Conservation (phyloP, 139 green algal genomes). For the Gonium pectorale region DNA sequence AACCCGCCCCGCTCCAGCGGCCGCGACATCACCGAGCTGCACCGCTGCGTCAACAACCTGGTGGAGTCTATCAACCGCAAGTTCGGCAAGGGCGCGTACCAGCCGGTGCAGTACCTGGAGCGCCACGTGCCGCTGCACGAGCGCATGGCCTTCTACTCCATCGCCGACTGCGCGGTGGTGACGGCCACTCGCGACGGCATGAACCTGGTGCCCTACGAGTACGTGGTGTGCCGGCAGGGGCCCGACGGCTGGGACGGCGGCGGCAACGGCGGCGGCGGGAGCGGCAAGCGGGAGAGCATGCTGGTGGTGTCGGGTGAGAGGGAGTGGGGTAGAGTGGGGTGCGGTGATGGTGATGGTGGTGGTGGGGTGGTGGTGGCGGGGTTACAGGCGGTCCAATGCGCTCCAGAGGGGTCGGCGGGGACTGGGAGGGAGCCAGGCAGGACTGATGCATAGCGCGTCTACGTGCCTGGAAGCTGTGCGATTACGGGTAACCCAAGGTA, state of each 20-base stretch:
- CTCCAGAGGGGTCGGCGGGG: too few species aligned
- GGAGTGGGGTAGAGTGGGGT: not conserved
- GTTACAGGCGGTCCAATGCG: too few species aligned
- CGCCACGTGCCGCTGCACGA: slow-evolving; percentile 93
- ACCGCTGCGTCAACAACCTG: slow-evolving; percentile 73
- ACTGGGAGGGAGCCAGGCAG: too few species aligned
- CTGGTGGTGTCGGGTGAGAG: slow-evolving; percentile 86
- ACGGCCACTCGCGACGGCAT: slow-evolving; percentile 90
- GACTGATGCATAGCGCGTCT: too few species aligned
- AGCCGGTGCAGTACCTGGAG: slow-evolving; percentile 91
- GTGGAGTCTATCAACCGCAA: slow-evolving; percentile 82
- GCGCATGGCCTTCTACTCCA: slow-evolving; percentile 91
- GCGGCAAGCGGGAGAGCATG: slow-evolving; percentile 65
- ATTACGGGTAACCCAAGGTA: too few species aligned
- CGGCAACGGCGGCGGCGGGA: not conserved
- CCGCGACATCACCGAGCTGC: slow-evolving; percentile 86
- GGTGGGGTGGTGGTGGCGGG: too few species aligned
- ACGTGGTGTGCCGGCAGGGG: slow-evolving; percentile 95
- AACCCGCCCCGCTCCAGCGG: slow-evolving; percentile 73
- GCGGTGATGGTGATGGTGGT: not conserved
- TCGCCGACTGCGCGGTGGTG: slow-evolving; percentile 90
- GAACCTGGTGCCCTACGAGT: slow-evolving; percentile 99
- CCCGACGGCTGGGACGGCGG: slow-evolving; percentile 37
- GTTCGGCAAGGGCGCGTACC: slow-evolving; percentile 70
- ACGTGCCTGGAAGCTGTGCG: too few species aligned